Evolutionary conservation across 805 yeast genomes (phyloP), one percentile per base, ranked within the genome.

Genomic region (Kazachstania kunashirensis): DNA sequence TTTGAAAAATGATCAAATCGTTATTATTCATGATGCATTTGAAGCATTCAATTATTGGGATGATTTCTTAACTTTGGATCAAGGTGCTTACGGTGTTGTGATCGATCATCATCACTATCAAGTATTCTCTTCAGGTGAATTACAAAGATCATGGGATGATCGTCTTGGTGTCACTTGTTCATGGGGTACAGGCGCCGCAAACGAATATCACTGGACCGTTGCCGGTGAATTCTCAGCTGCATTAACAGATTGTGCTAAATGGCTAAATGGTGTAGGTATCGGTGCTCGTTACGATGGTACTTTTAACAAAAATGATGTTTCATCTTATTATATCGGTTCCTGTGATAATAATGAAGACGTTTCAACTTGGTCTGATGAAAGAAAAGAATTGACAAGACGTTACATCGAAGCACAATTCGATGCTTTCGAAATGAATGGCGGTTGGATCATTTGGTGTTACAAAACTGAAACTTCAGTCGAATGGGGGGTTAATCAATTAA

Each of bases 391-490:
- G 45, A 73, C 79, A 32, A 77, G 95, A 59, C 69, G 65, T 49
- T 85, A 68, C 55, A 67, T 86, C 34, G 96, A 88, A 65, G 95
- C 95, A 33, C 96, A 88, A 68, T 65, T 88, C 53, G 95, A 88
- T 55, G 84, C 95, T 2, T 79, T 68, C 53, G 84, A 78, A 50
- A 71, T 70, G 49, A 70, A 75, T 40, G 71, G 68, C 24, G 97
- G 97, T 23, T 88, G 96, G 96, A 73, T 84, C 40, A 80, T 83
- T 67, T 88, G 96, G 96, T 75, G 80, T 58, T 86, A 84, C 80
- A 88, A 86, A 68, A 82, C 95, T 19, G 96, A 88, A 62, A 62
- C 61, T 47, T 67, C 84, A 15, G 57, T 79, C 37, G 96, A 88
- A 58, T 88, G 96, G 96, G 95, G 84, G 61, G 70, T 83, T 65